Evolutionary conservation across 2,329 filamentous ascomycete genomes (phyloP).

Genomic region (Paecilomyces fulvus): DNA sequence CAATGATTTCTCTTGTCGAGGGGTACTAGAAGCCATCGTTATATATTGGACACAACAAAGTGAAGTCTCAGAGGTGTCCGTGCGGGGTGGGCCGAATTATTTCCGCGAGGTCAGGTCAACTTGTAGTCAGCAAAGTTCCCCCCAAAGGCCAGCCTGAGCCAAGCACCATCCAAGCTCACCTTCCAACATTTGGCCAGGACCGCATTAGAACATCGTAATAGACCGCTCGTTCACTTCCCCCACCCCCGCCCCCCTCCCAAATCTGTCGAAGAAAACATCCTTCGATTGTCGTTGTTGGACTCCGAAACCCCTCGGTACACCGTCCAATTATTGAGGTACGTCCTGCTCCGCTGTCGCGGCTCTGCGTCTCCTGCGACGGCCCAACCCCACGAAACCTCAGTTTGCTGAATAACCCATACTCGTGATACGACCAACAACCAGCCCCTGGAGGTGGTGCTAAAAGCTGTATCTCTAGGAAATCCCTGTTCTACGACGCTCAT

Average conservation of each 20-base stretch:
- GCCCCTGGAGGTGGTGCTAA: slow-evolving; percentile 8
- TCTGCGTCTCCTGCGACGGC: slow-evolving; percentile 1
- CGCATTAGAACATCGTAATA: slow-evolving; percentile 1
- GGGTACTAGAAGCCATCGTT: no score
- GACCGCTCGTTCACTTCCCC: slow-evolving; percentile 3
- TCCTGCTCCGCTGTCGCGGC: slow-evolving; percentile 4
- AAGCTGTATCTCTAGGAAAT: slow-evolving; percentile 9
- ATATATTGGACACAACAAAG: no score
- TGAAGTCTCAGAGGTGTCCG: no score
- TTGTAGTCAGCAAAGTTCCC: no score
- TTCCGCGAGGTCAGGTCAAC: no score
- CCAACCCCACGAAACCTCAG: slow-evolving; percentile 30
- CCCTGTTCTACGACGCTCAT: slow-evolving; percentile 8
- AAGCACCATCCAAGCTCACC: slow-evolving; percentile 6
- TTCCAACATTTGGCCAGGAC: slow-evolving; percentile 3
- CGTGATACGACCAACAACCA: slow-evolving; percentile 12
- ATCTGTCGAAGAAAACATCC: background rate
- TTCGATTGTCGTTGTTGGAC: background rate
- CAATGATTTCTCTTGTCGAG: no score
- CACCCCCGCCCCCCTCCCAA: background rate
- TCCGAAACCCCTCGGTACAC: background rate
- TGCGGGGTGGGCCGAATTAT: no score
- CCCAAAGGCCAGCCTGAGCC: background rate
- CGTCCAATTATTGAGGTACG: slow-evolving; percentile 1
- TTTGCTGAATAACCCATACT: slow-evolving; percentile 16